Evolutionary conservation across 345 rosid species (phyloP), one percentile per base, ranked within the genome.

Genomic region (Citrus hindsii): DNA sequence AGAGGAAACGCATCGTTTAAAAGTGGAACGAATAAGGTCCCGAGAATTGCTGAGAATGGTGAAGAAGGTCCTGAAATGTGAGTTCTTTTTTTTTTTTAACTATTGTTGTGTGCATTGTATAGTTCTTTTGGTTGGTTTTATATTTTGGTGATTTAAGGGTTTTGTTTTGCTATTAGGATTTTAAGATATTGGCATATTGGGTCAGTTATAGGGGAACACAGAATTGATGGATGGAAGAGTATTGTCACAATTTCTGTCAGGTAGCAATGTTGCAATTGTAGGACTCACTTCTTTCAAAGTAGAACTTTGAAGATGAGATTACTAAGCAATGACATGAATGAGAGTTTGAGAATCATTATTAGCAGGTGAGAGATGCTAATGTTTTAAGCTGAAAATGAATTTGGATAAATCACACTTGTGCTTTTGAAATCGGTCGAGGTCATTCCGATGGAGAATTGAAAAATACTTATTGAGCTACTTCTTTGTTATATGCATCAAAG

Each of bases 51-150:
- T 18, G 99, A 95, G 86, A 95, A 92, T 79, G 98, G 98, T 21
- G 99, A 95, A 89, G 94, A 87, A 77, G 99, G 99, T 80, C 82
- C 90, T n/a, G 97, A 95, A 90, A 88, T 93, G 99, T 93, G 85
- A 89, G 99, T 86, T 53, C 67, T 75, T 66, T 28, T 69, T 21
- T 48, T 56, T 22, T 56, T 14, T 59, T 55, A 40, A 27, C 18
- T 51, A 37, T 70, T 25, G 25, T 70, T 35, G 25, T 21, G 21
- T 22, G 8, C 79, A 63, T 69, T 72, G 58, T 25, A n/a, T 79
- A 7, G 16, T 81, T 12, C 6, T 60, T 66, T 48, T 75, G 21
- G 25, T 32, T 69, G 6, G 19, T 59, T 70, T 9, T 13, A 30
- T n/a, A 37, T 62, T 61, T 62, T 37, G 21, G 16, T 69, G 10